Evolutionary conservation across 495 filamentous ascomycete species (phyloP).

Genomic region (Aspergillus sclerotiicarbonarius): DNA sequence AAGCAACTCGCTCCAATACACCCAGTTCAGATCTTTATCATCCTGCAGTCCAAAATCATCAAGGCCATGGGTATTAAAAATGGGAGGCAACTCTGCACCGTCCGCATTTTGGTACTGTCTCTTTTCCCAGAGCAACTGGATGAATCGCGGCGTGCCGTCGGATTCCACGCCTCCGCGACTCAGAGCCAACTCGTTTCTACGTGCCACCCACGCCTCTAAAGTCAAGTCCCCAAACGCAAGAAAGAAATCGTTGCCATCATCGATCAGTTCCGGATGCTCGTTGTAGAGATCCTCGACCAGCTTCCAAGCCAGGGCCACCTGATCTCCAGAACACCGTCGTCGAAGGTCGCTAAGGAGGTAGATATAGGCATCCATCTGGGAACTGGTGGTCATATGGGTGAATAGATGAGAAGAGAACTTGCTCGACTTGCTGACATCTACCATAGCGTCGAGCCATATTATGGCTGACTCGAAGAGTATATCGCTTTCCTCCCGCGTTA

Average conservation of each 20-base stretch:
- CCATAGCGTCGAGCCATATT: background rate
- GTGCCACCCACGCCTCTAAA: slow-evolving; percentile 54
- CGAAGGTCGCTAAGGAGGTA: slow-evolving; percentile 53
- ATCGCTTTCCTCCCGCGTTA: background rate
- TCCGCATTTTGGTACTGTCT: background rate
- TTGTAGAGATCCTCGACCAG: slow-evolving; percentile 44
- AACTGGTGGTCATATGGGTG: background rate
- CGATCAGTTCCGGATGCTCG: slow-evolving; percentile 42
- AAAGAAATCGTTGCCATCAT: slow-evolving; percentile 43
- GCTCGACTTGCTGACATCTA: background rate
- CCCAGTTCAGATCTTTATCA: slow-evolving; percentile 1
- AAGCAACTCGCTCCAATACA: slow-evolving; percentile 3
- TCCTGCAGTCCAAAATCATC: background rate
- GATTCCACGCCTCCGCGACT: background rate
- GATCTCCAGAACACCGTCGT: slow-evolving; percentile 34
- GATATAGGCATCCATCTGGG: slow-evolving; percentile 48
- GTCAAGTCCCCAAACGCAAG: slow-evolving; percentile 48
- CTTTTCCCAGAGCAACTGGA: background rate
- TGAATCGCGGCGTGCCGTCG: background rate
- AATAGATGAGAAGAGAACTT: background rate
- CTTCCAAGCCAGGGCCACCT: slow-evolving; percentile 36
- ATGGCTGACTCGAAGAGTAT: slow-evolving; percentile 1
- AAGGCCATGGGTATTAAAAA: background rate
- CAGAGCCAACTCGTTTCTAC: slow-evolving; percentile 3
- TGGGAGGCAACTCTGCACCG: background rate